phyloP scores from a whole-genome alignment of 2,329 filamentous ascomycete species.

The Ophiostoma ips region DNA sequence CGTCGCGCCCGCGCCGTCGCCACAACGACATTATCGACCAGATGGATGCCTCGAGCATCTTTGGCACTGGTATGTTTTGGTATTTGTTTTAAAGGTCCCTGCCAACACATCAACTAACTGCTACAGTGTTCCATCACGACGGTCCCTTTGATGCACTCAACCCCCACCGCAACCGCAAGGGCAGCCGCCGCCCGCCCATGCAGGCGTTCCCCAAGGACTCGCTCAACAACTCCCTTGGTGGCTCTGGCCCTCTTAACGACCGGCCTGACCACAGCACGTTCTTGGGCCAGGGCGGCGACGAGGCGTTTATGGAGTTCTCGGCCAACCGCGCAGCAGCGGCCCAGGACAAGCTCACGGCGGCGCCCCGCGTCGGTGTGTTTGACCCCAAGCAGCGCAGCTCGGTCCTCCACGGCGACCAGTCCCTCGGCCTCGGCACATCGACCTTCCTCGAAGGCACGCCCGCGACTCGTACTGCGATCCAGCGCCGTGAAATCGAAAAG shows the following conservation, averaged over 20 bases:
- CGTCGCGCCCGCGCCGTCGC: slow-evolving; percentile 33
- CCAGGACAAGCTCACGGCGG: slow-evolving; percentile 21
- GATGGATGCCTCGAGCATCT: slow-evolving; percentile 89
- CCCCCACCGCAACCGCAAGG: slow-evolving; percentile 80
- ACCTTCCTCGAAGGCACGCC: slow-evolving; percentile 93
- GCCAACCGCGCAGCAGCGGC: slow-evolving; percentile 11
- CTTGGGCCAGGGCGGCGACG: slow-evolving; percentile 64
- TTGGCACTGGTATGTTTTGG: slow-evolving; percentile 68
- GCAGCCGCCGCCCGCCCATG: slow-evolving; percentile 77
- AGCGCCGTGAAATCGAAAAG: slow-evolving; percentile 58
- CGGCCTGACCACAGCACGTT: slow-evolving; percentile 78
- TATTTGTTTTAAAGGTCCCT: background rate
- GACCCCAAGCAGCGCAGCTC: slow-evolving; percentile 55
- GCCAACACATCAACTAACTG: slow-evolving; percentile 3
- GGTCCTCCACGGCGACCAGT: slow-evolving; percentile 71
- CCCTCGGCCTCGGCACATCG: slow-evolving; percentile 74
- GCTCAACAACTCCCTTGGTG: slow-evolving; percentile 81
- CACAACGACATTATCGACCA: slow-evolving; percentile 92
- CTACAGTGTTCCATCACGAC: slow-evolving; percentile 92
- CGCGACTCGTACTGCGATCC: slow-evolving; percentile 65
- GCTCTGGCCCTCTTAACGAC: slow-evolving; percentile 68
- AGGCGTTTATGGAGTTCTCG: slow-evolving; percentile 70
- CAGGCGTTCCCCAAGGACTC: slow-evolving; percentile 89
- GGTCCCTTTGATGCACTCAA: slow-evolving; percentile 95
- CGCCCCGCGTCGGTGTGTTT: slow-evolving; percentile 35